Conservation (phyloP, 2,329 filamentous ascomycete genomes). For the Lasiodiplodia citricola region DNA sequence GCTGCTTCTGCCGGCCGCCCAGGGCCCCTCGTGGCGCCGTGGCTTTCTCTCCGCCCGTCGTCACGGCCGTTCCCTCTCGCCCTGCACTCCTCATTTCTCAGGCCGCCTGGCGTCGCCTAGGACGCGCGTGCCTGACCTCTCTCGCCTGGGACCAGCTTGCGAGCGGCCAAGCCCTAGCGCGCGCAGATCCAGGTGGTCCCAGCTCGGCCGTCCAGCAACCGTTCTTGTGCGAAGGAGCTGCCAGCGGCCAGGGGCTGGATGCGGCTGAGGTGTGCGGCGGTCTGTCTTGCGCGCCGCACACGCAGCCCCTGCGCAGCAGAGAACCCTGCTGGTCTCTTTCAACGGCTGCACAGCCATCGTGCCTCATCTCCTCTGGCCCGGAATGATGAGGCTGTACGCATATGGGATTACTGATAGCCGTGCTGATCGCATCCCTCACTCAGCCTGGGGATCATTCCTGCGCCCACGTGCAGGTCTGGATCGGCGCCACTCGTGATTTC, state of each 20-base stretch:
- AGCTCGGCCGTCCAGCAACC: neutral
- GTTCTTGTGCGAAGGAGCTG: conserved; percentile 1
- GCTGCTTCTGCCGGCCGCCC: neutral
- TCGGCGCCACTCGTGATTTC: neutral
- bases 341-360: conserved; percentile 3
- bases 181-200: neutral
- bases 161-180: conserved; percentile 1
- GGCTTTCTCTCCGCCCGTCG: conserved; percentile 12
- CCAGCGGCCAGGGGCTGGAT: neutral
- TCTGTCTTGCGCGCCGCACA: neutral
- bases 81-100: neutral
- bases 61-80: neutral
- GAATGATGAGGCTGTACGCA: neutral
- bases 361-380: neutral
- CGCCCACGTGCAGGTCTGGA: conserved; percentile 10
- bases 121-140: neutral
- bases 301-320: neutral
- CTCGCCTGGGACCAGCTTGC: neutral
- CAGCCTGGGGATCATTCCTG: neutral
- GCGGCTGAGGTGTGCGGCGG: conserved; percentile 9
- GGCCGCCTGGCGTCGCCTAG: neutral
- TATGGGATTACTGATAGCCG: neutral
- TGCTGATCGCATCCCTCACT: neutral
- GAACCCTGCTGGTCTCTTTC: conserved; percentile 4
- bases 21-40: neutral